These are phyloP conservation scores for Phylloporus scabripes DNA, from an alignment of 768 basidiomycete species.

Conservation along the genomic window DNA sequence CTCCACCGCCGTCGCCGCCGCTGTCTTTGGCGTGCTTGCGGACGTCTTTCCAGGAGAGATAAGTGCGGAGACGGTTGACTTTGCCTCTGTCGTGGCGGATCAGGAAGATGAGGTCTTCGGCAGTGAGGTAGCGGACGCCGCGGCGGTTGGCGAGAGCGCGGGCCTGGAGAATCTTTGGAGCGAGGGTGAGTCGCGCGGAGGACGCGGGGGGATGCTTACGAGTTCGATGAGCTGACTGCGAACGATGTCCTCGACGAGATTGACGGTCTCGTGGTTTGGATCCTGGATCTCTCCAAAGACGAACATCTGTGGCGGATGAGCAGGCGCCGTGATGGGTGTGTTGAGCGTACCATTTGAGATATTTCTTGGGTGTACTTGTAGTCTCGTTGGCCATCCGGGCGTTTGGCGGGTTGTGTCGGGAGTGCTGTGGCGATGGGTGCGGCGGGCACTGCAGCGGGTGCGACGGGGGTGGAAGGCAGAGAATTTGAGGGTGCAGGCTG, in stretches of 20 bases:
- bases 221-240: slow-evolving; percentile 87
- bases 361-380: slow-evolving; percentile 93
- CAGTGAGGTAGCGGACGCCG: slow-evolving; percentile 78
- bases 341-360: slow-evolving; percentile 67
- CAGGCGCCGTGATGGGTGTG: background rate
- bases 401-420: slow-evolving; percentile 11
- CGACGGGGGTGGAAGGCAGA: slow-evolving; percentile 20
- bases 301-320: slow-evolving; percentile 63
- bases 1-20: slow-evolving; percentile 74
- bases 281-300: slow-evolving; percentile 96
- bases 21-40: slow-evolving; percentile 92
- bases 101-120: slow-evolving; percentile 95
- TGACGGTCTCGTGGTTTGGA: slow-evolving; percentile 79
- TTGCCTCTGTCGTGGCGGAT: slow-evolving; percentile 92
- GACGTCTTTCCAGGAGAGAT: slow-evolving; percentile 96
- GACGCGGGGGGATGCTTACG: slow-evolving; percentile 37
- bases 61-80: slow-evolving; percentile 88
- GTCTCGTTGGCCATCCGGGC: slow-evolving; percentile 39
- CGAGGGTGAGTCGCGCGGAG: slow-evolving; percentile 1
- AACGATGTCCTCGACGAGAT: slow-evolving; percentile 93
- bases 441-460: slow-evolving; percentile 1
- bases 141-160: slow-evolving; percentile 77
- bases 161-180: slow-evolving; percentile 76
- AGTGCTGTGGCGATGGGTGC: slow-evolving; percentile 8
- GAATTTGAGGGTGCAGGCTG: slow-evolving; percentile 12